Base-by-base conservation (phyloP, 805 yeast species). In the Ogataea saltuana region DNA sequence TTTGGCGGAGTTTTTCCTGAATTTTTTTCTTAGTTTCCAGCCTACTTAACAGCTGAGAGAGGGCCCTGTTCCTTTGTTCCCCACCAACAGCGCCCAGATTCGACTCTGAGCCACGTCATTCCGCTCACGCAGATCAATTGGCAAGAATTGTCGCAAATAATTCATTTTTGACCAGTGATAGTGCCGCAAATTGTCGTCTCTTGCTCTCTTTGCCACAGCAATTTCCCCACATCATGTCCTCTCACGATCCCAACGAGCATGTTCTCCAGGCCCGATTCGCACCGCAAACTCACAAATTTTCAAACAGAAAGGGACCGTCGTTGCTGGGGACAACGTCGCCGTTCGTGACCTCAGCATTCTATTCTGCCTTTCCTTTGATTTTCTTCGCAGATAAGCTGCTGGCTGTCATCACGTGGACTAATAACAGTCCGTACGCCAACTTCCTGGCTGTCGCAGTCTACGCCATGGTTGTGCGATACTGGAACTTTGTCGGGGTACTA, bases 331-430 rank as follows among this genome's bases (percentile, higher is more conserved):
- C 48, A 4, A 63, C 62, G 1, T 57, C 65, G n/a, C 80, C 80
- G 3, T 51, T 67, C 5, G 54, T 77, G n/a, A 65, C 76, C 6
- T 61, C 75, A 7, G 72, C 77, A 1, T 62, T 78, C 21, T 66
- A 75, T 27, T 64, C 71, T 31, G 65, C 71, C 22, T 76, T 73
- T 47, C 82, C 83, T 1, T 62, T 71, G 44, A 59, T 78, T 23
- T 54, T 74, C 12, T 51, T 76, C 17, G 55, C 71, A 5, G 81
- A 78, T 54, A 60, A 66, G 31, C 42, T 69, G 6, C 55, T 78
- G 13, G 74, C 74, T 28, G 56, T 74, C 11, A 46, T 76, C 16
- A 76, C 82, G 1, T 78, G 83, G 83, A 76, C 83, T 1, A 75
- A 75, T 45, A 72, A 67, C 4, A 76, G 75, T 42, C 60, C 72